Conservation (phyloP, 805 yeast genomes). For the Barnettozyma wickerhamii region DNA sequence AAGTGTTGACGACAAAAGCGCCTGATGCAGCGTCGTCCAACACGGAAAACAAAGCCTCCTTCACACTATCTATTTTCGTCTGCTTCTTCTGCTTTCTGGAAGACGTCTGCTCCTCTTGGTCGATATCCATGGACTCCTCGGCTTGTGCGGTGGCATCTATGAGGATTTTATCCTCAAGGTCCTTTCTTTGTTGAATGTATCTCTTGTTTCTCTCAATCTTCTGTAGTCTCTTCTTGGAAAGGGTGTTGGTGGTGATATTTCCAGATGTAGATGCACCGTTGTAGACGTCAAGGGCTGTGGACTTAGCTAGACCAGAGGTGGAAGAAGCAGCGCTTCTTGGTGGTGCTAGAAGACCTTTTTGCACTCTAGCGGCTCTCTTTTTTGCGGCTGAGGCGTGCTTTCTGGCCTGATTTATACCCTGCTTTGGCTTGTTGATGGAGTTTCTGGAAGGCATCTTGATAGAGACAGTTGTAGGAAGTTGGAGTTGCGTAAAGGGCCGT, state of each 20-base stretch:
- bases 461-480: not conserved
- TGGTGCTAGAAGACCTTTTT: conserved; percentile 36
- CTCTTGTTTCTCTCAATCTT: conserved; percentile 77
- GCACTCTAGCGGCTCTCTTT: conserved; percentile 51
- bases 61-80: conserved; percentile 42
- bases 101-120: conserved; percentile 27
- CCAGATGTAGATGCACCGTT: conserved; percentile 27
- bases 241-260: conserved; percentile 48
- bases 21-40: conserved; percentile 52
- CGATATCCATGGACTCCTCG: conserved; percentile 50
- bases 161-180: conserved; percentile 33
- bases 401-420: conserved; percentile 44
- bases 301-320: conserved; percentile 36
- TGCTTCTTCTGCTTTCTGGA: conserved; percentile 11
- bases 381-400: conserved; percentile 47
- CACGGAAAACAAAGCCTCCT: conserved; percentile 69
- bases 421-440: conserved; percentile 77
- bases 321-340: conserved; percentile 43
- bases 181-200: conserved; percentile 56
- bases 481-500: not conserved
- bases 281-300: conserved; percentile 40
- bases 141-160: conserved; percentile 46
- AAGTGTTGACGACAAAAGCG: conserved; percentile 37
- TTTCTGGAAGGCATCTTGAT: conserved; percentile 71
- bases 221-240: conserved; percentile 74